A percentile compares a stretch with the other conserved stretches of the same genome.
Conservation (phyloP, 2,329 filamentous ascomycete species). For the Diplodia corticola region DNA sequence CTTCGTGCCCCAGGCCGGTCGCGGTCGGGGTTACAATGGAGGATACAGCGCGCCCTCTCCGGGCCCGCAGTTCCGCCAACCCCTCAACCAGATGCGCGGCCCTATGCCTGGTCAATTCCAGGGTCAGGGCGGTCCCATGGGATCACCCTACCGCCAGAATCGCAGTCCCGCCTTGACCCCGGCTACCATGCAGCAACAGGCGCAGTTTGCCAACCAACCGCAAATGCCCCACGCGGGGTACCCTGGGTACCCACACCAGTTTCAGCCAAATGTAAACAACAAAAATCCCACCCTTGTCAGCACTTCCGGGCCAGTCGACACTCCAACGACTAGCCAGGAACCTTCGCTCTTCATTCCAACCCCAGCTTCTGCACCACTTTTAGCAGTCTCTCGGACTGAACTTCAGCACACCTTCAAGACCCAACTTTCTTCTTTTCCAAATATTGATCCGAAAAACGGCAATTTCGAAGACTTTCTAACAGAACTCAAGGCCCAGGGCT, state of each 20-base stretch:
- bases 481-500: slow-evolving; percentile 63
- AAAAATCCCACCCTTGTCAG: slow-evolving; percentile 45
- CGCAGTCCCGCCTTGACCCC: slow-evolving; percentile 58
- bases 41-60: slow-evolving; percentile 49
- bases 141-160: slow-evolving; percentile 58
- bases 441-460: slow-evolving; percentile 68
- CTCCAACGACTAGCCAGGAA: slow-evolving; percentile 2
- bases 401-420: slow-evolving; percentile 27
- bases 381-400: slow-evolving; percentile 10
- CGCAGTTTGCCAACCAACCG: slow-evolving; percentile 49
- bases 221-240: slow-evolving; percentile 63
- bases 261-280: slow-evolving; percentile 60
- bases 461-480: slow-evolving; percentile 75
- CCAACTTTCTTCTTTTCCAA: slow-evolving; percentile 43
- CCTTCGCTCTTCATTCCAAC: slow-evolving; percentile 25
- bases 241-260: slow-evolving; percentile 55
- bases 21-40: slow-evolving; percentile 56
- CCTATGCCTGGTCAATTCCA: slow-evolving; percentile 56
- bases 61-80: slow-evolving; percentile 52
- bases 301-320: slow-evolving; percentile 28
- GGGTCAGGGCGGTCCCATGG: slow-evolving; percentile 48
- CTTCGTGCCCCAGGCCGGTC: slow-evolving; percentile 46
- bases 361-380: slow-evolving; percentile 30
- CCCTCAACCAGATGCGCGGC: slow-evolving; percentile 53
- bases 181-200: slow-evolving; percentile 66